Evolutionary conservation across 208 protist species (phyloP).

Genomic region (Porcisia deanei): DNA sequence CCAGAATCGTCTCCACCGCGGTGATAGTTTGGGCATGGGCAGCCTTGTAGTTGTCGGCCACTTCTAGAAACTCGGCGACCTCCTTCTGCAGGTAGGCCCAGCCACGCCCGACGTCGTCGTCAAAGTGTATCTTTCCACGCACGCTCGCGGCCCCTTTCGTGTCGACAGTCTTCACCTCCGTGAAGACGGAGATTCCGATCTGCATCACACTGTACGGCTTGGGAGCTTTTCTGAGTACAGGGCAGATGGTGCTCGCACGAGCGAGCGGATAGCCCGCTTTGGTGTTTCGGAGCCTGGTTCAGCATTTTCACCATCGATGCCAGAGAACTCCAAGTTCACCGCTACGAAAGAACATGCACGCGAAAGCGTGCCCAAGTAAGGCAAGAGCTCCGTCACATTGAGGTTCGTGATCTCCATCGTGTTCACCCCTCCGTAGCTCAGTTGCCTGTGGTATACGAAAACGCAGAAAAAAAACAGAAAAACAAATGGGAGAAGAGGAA

Average conservation of each 20-base stretch:
- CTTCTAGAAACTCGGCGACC: background rate
- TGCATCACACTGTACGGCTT: conserved; percentile 51
- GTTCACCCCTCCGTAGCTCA: background rate
- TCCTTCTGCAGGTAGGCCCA: background rate
- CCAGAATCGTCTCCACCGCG: background rate
- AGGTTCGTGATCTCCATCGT: conserved; percentile 43
- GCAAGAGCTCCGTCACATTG: conserved; percentile 32
- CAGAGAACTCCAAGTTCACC: conserved; percentile 71
- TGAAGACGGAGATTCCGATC: conserved; percentile 68
- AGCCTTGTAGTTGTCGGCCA: background rate
- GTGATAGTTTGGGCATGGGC: background rate
- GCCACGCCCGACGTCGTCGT: background rate
- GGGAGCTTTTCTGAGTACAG: conserved; percentile 42
- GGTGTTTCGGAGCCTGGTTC: background rate
- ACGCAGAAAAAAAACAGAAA: background rate
- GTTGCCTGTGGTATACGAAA: background rate
- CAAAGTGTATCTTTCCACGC: background rate
- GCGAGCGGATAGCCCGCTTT: conserved; percentile 9
- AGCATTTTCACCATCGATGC: conserved; percentile 34
- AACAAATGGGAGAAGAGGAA: background rate
- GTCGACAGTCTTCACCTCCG: conserved; percentile 3
- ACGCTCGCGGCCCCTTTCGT: background rate
- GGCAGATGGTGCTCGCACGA: conserved; percentile 33
- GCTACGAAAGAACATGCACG: conserved; percentile 43
- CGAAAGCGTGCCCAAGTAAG: conserved; percentile 29